Evolutionary conservation across 1,284 basidiomycete genomes (phyloP).

Genomic region (Melampsora americana): DNA sequence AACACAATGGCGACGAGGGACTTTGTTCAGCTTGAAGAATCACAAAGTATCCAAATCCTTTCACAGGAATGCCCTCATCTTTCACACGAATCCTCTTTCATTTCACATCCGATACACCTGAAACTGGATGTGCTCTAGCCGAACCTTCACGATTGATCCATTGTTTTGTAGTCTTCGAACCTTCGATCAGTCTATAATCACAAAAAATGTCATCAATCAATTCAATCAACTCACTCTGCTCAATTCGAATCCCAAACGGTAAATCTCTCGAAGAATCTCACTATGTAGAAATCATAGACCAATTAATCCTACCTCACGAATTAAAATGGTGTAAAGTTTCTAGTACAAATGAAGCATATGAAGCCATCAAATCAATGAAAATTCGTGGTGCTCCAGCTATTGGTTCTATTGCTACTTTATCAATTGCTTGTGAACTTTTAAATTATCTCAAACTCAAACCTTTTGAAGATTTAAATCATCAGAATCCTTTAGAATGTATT

Average conservation of each 20-base stretch:
- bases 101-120: no score
- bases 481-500: neutral
- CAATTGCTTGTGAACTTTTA: slow-evolving; percentile 63
- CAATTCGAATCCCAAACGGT: slow-evolving; percentile 46
- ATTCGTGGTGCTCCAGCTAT: slow-evolving; percentile 88
- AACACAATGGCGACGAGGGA: no score
- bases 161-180: no score
- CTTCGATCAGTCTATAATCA: no score
- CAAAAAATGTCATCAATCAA: no score
- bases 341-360: slow-evolving; percentile 73
- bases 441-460: slow-evolving; percentile 40
- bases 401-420: slow-evolving; percentile 77
- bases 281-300: slow-evolving; percentile 51
- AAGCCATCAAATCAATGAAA: slow-evolving; percentile 90
- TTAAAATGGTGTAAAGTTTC: slow-evolving; percentile 70
- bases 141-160: no score
- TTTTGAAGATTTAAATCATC: neutral
- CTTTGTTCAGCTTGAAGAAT: no score
- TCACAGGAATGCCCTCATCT: no score
- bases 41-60: no score
- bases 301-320: slow-evolving; percentile 59
- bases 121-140: no score
- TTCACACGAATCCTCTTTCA: no score
- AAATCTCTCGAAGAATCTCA: slow-evolving; percentile 46
- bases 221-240: neutral